Base-by-base conservation (phyloP, 1,284 basidiomycete species). In the Microbotryum silenes-acaulis region DNA sequence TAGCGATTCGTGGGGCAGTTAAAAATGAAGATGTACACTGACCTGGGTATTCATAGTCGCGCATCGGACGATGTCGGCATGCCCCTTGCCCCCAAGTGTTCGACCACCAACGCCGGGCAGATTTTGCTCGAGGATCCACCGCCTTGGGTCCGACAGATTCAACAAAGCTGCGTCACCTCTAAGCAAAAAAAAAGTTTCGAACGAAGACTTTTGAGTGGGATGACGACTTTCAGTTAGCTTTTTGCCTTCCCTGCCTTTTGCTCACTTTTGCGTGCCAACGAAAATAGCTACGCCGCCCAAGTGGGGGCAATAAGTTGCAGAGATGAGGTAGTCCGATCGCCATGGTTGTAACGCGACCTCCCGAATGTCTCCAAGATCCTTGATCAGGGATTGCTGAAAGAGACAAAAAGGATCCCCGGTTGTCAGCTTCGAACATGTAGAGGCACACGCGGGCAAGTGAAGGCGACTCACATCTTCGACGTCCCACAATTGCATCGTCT, bases 401-500 rank as follows among this genome's bases (percentile, higher is more conserved):
- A 27, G 27, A 27, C 27, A 25, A 25, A 25, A 25, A 23, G n/a
- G n/a, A 25, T 25, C 1, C 3, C 27, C 5, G 27, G 27, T 5
- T 6, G 27, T 27, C 27, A 27, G 27, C 5, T 27, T 27, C 27
- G 27, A 27, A 27, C 27, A 27, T n/a, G 59, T 60, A 44, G 52
- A 25, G 3, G 47, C 52, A 3, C 52, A n/a, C 16, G 51, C 33
- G 21, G 23, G 0, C 12, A 10, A n/a, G 20, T 9, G 21, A n/a
- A 8, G 27, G 9, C 8, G 7, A 33, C 68, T 59, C 51, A 67
- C 70, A 54, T 70, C 64, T 2, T 62, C 62, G 1, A 64, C 62
- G 44, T 71, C 63, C 64, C 64, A 71, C 1, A 65, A 31, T 44
- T 68, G 65, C 44, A 71, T 23, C 10, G 70, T 71, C 61, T 71